A percentile compares a stretch with the other conserved stretches of the same genome.
Conservation (phyloP, 2,329 filamentous ascomycete genomes). For the Cladosporium sp. region DNA sequence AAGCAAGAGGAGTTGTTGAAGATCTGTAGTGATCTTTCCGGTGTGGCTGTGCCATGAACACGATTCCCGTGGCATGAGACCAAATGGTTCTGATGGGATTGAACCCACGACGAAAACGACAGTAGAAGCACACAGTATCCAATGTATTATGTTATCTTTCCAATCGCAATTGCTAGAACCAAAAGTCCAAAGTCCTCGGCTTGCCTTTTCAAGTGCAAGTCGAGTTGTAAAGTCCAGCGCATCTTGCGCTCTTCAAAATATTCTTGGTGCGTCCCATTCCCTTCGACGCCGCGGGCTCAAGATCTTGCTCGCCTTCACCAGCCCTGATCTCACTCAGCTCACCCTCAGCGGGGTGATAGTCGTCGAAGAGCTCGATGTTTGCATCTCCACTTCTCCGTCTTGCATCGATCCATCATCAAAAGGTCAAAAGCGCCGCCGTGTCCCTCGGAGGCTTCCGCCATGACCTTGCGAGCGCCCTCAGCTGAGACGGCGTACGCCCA, state of each 20-base stretch:
- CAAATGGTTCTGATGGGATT: no score
- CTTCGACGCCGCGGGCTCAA: slow-evolving; percentile 25
- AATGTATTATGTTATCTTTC: no score
- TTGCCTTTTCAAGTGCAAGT: slow-evolving; percentile 24
- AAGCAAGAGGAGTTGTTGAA: slow-evolving; percentile 41
- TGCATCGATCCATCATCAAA: slow-evolving; percentile 30
- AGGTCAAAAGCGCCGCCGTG: slow-evolving; percentile 36
- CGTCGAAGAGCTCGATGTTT: slow-evolving; percentile 35
- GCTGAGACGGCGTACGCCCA: slow-evolving; percentile 30
- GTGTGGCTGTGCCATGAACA: slow-evolving; percentile 16
- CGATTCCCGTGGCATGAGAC: no score
- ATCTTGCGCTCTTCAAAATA: slow-evolving; percentile 35
- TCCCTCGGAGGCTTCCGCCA: slow-evolving; percentile 27
- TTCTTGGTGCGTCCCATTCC: slow-evolving; percentile 33
- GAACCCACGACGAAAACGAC: no score
- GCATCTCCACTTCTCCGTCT: slow-evolving; percentile 29
- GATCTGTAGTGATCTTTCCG: slow-evolving; percentile 29
- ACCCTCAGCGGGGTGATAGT: slow-evolving; percentile 31
- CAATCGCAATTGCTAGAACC: no score
- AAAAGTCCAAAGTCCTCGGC: no score
- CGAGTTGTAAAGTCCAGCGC: slow-evolving; percentile 29
- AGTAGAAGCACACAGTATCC: no score
- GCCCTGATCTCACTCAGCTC: slow-evolving; percentile 26
- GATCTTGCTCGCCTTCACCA: slow-evolving; percentile 16
- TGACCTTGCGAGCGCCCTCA: slow-evolving; percentile 31